phyloP scores from a whole-genome alignment of 1,139 yeast genomes.

The Hyphopichia wangnamkhiaoensis region DNA sequence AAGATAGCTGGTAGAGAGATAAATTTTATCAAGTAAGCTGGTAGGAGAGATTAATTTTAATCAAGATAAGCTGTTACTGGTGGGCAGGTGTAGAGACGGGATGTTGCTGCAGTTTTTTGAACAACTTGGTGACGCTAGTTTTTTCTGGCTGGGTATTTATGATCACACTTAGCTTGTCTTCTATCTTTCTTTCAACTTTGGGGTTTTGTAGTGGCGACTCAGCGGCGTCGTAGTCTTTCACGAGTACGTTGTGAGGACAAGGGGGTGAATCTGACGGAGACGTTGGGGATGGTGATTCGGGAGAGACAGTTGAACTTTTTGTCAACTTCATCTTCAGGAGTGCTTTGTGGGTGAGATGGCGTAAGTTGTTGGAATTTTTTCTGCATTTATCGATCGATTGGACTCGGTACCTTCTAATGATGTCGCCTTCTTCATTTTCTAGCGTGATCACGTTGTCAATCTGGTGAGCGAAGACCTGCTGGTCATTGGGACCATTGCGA shows the following conservation, averaged over 20 bases:
- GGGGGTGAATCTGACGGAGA: not conserved
- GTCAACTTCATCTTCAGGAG: not conserved
- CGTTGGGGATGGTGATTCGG: not conserved
- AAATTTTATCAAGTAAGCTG: no score
- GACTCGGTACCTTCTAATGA: not conserved
- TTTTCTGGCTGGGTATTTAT: not conserved
- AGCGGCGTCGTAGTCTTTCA: not conserved
- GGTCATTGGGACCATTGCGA: not conserved
- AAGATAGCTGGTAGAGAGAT: no score
- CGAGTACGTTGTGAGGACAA: not conserved
- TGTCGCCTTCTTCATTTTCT: slow-evolving; percentile 1
- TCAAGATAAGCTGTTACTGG: no score
- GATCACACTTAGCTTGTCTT: not conserved
- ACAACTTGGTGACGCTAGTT: not conserved
- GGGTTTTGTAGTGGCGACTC: not conserved
- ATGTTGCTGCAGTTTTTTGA: not conserved
- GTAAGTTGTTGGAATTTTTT: not conserved
- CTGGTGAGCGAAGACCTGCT: not conserved
- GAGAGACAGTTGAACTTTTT: not conserved
- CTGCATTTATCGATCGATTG: not conserved
- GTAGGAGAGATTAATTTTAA: no score
- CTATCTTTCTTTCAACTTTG: slow-evolving; percentile 1
- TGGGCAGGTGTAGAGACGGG: not conserved
- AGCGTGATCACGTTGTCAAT: not conserved
- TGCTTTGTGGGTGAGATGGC: not conserved